Percentiles rank a stretch among this genome's conserved stretches.
Evolutionary conservation across 331 rosid genomes (phyloP).

Genomic region (Prunus yedoensis): DNA sequence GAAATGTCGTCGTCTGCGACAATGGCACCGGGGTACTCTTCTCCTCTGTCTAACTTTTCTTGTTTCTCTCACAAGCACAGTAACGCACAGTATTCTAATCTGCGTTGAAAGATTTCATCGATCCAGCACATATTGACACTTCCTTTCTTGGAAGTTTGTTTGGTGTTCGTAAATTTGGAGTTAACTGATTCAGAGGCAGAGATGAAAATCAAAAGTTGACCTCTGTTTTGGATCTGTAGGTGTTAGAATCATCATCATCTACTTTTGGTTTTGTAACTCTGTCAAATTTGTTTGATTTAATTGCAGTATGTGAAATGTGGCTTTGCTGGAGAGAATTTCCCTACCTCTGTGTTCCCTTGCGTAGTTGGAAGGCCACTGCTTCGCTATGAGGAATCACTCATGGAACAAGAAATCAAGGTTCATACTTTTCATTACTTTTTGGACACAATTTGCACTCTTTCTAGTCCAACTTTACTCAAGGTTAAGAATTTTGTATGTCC

Average conservation of each 20-base stretch:
- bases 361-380: conserved; percentile 98
- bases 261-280: neutral
- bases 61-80: neutral
- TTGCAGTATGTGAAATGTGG: conserved; percentile 97
- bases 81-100: neutral
- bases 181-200: neutral
- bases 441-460: neutral
- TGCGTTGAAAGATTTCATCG: neutral
- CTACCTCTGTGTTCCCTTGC: conserved; percentile 93
- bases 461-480: too few species aligned
- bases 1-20: conserved; percentile 91
- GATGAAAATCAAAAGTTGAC: neutral
- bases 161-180: neutral
- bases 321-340: conserved; percentile 95
- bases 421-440: neutral
- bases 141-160: neutral
- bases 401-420: conserved; percentile 86
- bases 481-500: neutral
- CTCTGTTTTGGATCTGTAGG: neutral
- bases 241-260: neutral
- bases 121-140: conserved; percentile 10
- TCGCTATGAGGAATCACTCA: conserved; percentile 93
- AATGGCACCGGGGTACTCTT: conserved; percentile 88
- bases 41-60: neutral
- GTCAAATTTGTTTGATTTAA: conserved; percentile 1